phyloP scores from a whole-genome alignment of 306 rosid species.

The Cucumis sativus region DNA sequence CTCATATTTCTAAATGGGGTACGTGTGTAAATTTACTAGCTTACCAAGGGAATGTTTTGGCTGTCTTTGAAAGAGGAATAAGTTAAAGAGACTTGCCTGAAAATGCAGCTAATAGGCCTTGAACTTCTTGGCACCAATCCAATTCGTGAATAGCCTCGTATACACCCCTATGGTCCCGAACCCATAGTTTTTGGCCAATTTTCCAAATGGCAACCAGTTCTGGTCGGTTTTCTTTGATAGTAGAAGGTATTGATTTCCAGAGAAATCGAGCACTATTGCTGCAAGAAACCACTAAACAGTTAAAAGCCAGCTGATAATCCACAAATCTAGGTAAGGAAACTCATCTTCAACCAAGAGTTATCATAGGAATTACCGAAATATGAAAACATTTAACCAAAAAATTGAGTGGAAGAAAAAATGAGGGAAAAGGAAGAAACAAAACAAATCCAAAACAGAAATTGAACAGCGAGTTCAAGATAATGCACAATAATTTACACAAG shows the following conservation, averaged over 20 bases:
- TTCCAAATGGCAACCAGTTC: conserved; percentile 72
- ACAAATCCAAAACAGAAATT: neutral
- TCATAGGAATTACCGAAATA: neutral
- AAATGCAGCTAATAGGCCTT: conserved; percentile 54
- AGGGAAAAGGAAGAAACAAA: neutral
- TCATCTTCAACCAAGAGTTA: neutral
- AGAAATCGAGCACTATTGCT: conserved; percentile 86
- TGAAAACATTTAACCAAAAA: neutral
- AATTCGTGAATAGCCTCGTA: conserved; percentile 58
- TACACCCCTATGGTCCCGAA: conserved; percentile 49
- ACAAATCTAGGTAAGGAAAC: neutral
- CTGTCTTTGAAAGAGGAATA: neutral
- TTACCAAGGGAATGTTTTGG: neutral
- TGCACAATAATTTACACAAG: neutral
- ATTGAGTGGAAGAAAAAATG: neutral
- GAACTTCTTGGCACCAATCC: conserved; percentile 70
- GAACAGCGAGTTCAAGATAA: neutral
- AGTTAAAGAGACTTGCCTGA: conserved; percentile 49
- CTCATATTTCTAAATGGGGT: neutral
- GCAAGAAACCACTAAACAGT: conserved; percentile 27
- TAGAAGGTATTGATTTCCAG: conserved; percentile 69
- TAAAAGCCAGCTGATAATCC: conserved; percentile 7
- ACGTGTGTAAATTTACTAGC: neutral
- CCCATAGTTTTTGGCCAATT: conserved; percentile 74
- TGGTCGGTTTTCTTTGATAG: conserved; percentile 50